Evolutionary conservation across 306 rosid genomes (phyloP).

Genomic region (Castanea sativa): DNA sequence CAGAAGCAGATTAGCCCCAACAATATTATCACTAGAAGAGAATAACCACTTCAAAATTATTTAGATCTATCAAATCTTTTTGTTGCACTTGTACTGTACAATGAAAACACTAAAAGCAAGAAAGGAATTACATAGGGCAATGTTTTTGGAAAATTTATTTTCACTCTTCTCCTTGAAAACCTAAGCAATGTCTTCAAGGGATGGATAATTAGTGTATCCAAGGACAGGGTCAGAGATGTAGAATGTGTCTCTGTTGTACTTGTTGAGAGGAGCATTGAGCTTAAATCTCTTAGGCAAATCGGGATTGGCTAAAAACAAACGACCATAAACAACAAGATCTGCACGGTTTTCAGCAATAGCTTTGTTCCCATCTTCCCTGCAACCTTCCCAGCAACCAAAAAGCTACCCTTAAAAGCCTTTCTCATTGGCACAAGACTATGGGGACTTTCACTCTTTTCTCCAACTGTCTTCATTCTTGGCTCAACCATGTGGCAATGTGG

Average conservation of each 20-base stretch:
- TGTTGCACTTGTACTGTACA: too few relatives aligned
- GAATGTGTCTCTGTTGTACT: conserved; percentile 48
- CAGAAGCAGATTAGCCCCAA: neutral
- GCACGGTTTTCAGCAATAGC: conserved; percentile 42
- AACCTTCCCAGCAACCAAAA: conserved; percentile 54
- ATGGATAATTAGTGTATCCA: conserved; percentile 67
- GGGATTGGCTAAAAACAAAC: conserved; percentile 60
- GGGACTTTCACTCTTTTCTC: conserved; percentile 20
- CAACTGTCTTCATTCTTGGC: conserved; percentile 43
- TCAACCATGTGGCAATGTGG: conserved; percentile 74
- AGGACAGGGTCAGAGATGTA: conserved; percentile 43
- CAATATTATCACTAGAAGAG: too few relatives aligned
- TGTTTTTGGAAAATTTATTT: neutral
- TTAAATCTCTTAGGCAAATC: conserved; percentile 69
- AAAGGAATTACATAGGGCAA: too few relatives aligned
- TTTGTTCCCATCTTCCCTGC: conserved; percentile 44
- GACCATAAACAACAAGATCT: conserved; percentile 46
- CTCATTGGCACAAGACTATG: conserved; percentile 50
- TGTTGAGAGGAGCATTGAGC: conserved; percentile 56
- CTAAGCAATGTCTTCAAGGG: conserved; percentile 32
- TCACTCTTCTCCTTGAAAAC: neutral
- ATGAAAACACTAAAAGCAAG: too few relatives aligned
- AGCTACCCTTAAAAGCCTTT: conserved; percentile 61
- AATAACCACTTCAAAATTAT: neutral
- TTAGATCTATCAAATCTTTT: too few relatives aligned